Evolutionary conservation across 805 yeast species (phyloP), one percentile per base, ranked within the genome.

Genomic region (Metschnikowia noctiluminum): DNA sequence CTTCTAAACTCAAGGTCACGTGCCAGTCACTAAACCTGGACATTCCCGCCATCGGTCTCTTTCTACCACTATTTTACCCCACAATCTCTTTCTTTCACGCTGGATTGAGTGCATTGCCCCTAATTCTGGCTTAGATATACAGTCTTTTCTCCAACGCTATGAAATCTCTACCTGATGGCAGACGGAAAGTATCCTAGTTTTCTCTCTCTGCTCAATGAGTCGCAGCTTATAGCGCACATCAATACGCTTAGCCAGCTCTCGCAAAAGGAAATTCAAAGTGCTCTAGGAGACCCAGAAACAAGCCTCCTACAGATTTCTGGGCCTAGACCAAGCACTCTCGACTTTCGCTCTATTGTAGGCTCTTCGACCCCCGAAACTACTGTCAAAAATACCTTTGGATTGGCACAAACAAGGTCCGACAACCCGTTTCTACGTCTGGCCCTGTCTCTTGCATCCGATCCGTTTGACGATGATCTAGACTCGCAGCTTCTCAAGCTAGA

Each of bases 391-490:
- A 12, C 2, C 15, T 13, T 7, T 14, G 21, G 38, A 26, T 16
- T 26, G 27, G 34, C n/a, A 34, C n/a, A 40, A 32, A 2, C 28
- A 28, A 14, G 43, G 34, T 26, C 41, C 38, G 27, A 40, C 12
- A 5, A 46, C 37, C 44, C 47, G 26, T 48, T 50, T 30, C 39
- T 53, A 7, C 26, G 38, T 35, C 49, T 48, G 39, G 46, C 43
- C 8, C 38, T 49, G 10, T 57, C 63, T 2, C 38, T 48, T 6
- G 52, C 55, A 6, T 55, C 63, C 3, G 65, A 62, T 35, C 66
- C 66, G 2, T 62, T 62, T 43, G 60, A 62, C 40, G 66, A 62
- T 37, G 59, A 58, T 5, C 51, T 62, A 16, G 66, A 62, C 43
- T 56, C 60, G 5, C 53, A 51, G 15, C 53, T 62, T 35, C 30